Evolutionary conservation across 352 stramenopile species (phyloP), one percentile per base, ranked within the genome.

Genomic region (Globisporangium irregulare): DNA sequence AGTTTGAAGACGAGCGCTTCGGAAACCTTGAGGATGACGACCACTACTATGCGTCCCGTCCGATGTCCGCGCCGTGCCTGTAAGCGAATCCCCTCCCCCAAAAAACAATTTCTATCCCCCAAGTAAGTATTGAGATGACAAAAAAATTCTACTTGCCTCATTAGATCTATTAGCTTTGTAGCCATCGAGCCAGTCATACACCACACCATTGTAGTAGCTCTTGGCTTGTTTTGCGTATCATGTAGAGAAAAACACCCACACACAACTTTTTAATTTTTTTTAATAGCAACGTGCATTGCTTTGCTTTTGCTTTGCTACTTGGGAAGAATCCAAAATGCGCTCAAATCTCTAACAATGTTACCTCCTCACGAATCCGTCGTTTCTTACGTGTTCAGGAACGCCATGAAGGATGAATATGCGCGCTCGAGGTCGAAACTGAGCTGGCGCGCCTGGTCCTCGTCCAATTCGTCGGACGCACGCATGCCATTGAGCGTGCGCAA

Each of bases 351-450:
- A 60, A 60, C 54, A 59, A 41, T 41, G 25, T 59, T 48, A 48
- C 5, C 38, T 4, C 15, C 15, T 18, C 9, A 15, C 34, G 38
- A 46, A 4, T 46, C 12, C 4, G 43, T 62, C 20, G 22, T 34
- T 41, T 51, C 25, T 76, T 81, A 92, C 70, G 91, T 87, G 76
- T 95, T 95, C 22, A 95, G 68, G 72, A 95, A 95, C 10, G 84
- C 80, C 80, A 93, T 92, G 74, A 99, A 99, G 38, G 97, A 97
- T 64, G 87, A 91, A 86, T 99, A 99, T 3, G 94, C 89, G 22
- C 80, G 86, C 67, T 99, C 96, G 43, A 99, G 87, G 79, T 99
- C 97, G 64, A 98, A 95, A 69, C 90, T 94, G 25, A 99, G 81
- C 78, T 99, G 97, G 43, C 96, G 87, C 38, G 92, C 84, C 78